Conservation (phyloP, 768 basidiomycete species). For the Pleurotus citrinopileatus region DNA sequence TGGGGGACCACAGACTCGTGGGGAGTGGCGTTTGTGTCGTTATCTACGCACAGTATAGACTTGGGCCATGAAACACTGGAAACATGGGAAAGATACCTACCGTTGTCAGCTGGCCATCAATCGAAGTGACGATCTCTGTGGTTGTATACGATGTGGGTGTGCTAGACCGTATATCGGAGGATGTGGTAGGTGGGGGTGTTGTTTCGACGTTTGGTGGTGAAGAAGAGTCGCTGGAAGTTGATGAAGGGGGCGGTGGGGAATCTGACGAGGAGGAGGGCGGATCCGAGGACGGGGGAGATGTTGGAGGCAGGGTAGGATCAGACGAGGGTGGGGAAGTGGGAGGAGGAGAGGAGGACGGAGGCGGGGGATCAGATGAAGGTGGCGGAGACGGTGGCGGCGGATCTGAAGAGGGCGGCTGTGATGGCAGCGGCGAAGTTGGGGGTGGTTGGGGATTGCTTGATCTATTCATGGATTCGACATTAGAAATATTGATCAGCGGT, state of each 20-base stretch:
- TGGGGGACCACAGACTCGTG: conserved; percentile 10
- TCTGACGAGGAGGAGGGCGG: background rate
- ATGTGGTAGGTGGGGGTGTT: background rate
- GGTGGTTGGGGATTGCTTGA: background rate
- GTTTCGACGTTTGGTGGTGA: background rate
- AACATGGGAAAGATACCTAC: background rate
- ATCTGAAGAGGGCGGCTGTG: background rate
- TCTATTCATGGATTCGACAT: background rate
- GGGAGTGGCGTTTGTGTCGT: conserved; percentile 9
- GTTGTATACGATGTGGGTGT: background rate
- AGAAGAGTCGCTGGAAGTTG: too few relatives aligned
- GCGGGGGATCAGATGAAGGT: background rate
- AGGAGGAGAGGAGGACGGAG: background rate
- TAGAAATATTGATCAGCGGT: background rate
- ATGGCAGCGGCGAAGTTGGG: background rate
- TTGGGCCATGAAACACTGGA: background rate
- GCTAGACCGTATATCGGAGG: background rate
- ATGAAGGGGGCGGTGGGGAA: background rate
- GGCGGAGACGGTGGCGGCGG: background rate
- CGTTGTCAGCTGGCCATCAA: conserved; percentile 10
- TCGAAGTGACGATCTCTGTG: conserved; percentile 5
- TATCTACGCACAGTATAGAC: background rate
- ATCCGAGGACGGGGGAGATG: conserved; percentile 2
- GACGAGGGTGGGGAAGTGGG: background rate
- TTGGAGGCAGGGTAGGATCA: background rate